Evolutionary conservation across 225 moss, liverwort and hornwort species (phyloP), one percentile per base, ranked within the genome.

Genomic region (Asterella californica): DNA sequence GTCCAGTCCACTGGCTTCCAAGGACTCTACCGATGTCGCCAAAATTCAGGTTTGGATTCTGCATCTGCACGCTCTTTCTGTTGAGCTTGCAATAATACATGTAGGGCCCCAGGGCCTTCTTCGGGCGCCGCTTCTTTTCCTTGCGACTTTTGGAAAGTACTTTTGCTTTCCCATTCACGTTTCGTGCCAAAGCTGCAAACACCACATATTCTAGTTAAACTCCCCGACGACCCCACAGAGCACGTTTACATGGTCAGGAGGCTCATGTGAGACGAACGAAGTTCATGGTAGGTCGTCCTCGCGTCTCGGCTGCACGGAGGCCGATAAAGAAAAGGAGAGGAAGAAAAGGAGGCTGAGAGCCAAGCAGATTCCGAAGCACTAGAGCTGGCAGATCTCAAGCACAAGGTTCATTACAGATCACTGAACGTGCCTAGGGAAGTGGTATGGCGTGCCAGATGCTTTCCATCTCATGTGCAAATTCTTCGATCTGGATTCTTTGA

Each of bases 21-120:
- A 96, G 86, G 37, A 92, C 86, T 87, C 90, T 80, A 0, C 92
- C 96, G 10, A 94, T 88, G 57, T 96, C 94, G 7, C 89, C 79
- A 68, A 96, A 96, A 0, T 86, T 79, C 42, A 91, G 83, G 83
- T 82, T 87, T 52, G 94, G 94, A 65, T 96, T 94, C 57, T 91
- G 85, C 0, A 84, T 84, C 0, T 86, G 89, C 77, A 94, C 83
- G 7, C 91, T 87, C 53, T 87, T 88, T 48, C 94, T 79, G 46
- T 91, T 92, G 14, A 90, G 87, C 72, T 94, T 96, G 74, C 92
- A 91, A 74, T 90, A 96, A 74, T 89, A 96, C 90, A 96, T 94
- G 87, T 94, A 96, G 5, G 94, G 74, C 18, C 90, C 86, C 17
- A 94, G 27, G 0, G 96, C 96, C 37, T 86, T 87, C 76, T 96